Evolutionary conservation across 1,139 yeast species (phyloP), one percentile per base, ranked within the genome.

Genomic region (Geotrichum candidum): DNA sequence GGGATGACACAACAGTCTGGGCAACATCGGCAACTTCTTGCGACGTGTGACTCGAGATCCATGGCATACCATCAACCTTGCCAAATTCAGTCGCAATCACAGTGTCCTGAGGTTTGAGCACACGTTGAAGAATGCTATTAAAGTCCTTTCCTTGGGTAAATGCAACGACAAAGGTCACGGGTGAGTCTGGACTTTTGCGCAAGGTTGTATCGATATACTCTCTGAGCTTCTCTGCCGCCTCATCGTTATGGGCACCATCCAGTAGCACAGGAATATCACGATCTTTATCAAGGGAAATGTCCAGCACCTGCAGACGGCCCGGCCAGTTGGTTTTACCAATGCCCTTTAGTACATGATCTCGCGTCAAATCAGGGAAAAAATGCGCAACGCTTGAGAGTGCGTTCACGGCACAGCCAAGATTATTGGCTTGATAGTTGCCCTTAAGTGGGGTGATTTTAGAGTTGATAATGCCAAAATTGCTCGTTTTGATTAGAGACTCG

Each of bases 221-320:
- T 0, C 80, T 82, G 50, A 94, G 76, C 68, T 87, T 90, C 31
- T 76, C 74, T 0, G 97, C 96, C 0, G 97, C 96, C 66, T 86
- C 85, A 23, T 84, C 85, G 70, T 94, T 94, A 72, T 94, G 99
- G 0, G 98, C 98, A 1, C 99, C 99, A 74, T 94, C 99, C 1
- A 91, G 68, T 7, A 90, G 73, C 0, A 87, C 0, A 76, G 72
- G 1, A 80, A 66, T 0, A 71, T 63, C 92, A 74, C 1, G 88
- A 88, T 3, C 87, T 3, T 35, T 9, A n/a, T 53, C 58, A 13
- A 57, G 45, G 13, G 27, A 51, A 7, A 58, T 0, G 7, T 59
- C 59, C 15, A 70, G 33, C 70, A 69, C 69, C 61, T 78, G 78
- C 55, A 78, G 66, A 11, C 80, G 65, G 1, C 81, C 80, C 0